phyloP scores from a whole-genome alignment of 192 early-diverging fungal species.

The Coemansia pectinata region DNA sequence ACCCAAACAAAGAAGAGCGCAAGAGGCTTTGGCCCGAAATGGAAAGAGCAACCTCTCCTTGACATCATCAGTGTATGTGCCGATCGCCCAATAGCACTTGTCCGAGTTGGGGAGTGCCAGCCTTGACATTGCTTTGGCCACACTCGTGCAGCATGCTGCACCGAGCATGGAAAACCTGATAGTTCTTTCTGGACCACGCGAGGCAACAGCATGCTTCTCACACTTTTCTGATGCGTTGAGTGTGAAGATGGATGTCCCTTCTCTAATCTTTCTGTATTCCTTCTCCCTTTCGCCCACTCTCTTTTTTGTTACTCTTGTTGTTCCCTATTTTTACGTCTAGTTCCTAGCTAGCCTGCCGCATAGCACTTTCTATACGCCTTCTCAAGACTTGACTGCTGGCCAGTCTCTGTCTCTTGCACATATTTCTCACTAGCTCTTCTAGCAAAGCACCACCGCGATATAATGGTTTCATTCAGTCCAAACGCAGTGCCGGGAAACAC shows the following conservation, averaged over 20 bases:
- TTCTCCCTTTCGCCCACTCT: conserved; percentile 9
- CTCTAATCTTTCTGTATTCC: neutral
- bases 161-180: neutral
- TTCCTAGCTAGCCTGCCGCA: neutral
- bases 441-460: neutral
- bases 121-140: neutral
- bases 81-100: neutral
- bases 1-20: neutral
- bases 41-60: neutral
- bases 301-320: neutral
- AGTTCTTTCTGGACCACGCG: neutral
- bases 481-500: neutral
- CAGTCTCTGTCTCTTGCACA: neutral
- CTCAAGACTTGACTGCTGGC: neutral
- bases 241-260: neutral
- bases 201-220: neutral
- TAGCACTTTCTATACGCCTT: neutral
- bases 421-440: neutral
- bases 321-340: neutral
- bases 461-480: neutral
- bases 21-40: neutral
- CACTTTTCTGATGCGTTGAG: neutral
- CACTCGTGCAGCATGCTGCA: neutral
- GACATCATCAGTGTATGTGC: neutral
- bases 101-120: no score